Conservation (phyloP, 768 basidiomycete species). For the Mycena galericulata region DNA sequence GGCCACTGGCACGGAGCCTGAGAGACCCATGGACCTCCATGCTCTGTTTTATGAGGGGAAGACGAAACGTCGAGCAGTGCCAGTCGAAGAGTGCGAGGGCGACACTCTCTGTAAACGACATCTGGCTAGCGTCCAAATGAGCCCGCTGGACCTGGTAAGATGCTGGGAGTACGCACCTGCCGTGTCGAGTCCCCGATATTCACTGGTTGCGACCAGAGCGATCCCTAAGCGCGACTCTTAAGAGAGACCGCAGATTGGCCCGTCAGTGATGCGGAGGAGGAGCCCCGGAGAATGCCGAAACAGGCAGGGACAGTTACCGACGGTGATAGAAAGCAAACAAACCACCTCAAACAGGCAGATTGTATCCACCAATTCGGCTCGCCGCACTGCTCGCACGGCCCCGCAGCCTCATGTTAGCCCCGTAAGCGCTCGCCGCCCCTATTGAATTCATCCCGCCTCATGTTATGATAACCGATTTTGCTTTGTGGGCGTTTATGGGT, state of each 20-base stretch:
- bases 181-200: neutral
- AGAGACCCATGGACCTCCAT: slow-evolving; percentile 21
- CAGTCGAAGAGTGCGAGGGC: slow-evolving; percentile 24
- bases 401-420: slow-evolving; percentile 16
- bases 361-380: slow-evolving; percentile 9
- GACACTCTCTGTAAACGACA: slow-evolving; percentile 27
- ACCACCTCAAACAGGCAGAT: slow-evolving; percentile 20
- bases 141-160: neutral
- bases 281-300: slow-evolving; percentile 26
- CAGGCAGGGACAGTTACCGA: too few relatives aligned
- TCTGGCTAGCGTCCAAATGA: slow-evolving; percentile 2
- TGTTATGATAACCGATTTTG: slow-evolving; percentile 23
- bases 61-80: slow-evolving; percentile 13
- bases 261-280: slow-evolving; percentile 27
- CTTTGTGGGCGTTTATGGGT: slow-evolving; percentile 30
- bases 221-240: slow-evolving; percentile 18
- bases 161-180: slow-evolving; percentile 2
- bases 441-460: slow-evolving; percentile 9
- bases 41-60: slow-evolving; percentile 14
- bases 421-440: neutral
- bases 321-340: slow-evolving; percentile 20
- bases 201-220: neutral
- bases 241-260: slow-evolving; percentile 24
- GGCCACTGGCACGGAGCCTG: slow-evolving; percentile 7
- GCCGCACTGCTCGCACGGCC: slow-evolving; percentile 2